phyloP scores from a whole-genome alignment of 345 rosid genomes.

The Rubroshorea leprosula region DNA sequence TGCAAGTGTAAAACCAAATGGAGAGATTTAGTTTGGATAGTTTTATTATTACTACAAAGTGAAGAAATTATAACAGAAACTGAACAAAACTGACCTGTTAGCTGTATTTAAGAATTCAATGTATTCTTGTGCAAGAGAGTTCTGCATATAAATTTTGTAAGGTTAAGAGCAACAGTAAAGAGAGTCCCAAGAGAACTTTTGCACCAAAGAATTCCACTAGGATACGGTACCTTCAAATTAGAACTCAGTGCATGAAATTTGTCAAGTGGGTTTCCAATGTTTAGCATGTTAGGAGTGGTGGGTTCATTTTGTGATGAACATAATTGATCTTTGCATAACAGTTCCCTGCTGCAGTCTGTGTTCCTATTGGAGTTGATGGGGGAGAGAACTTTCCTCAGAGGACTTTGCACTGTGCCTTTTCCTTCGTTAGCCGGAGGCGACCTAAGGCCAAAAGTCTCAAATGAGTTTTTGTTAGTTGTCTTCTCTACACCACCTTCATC shows the following conservation, averaged over 20 bases:
- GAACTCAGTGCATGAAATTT: constrained; percentile 52
- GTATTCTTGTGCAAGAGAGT: constrained; percentile 52
- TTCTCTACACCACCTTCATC: constrained; percentile 24
- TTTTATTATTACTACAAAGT: constrained; percentile 9
- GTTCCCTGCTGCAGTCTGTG: constrained; percentile 19
- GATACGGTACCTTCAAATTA: constrained; percentile 50
- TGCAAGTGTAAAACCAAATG: constrained; percentile 24
- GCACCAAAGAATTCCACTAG: not conserved
- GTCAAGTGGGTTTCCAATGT: constrained; percentile 41
- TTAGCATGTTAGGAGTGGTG: constrained; percentile 45
- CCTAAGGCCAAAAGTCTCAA: not conserved
- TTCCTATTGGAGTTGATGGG: constrained; percentile 42
- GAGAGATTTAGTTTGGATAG: constrained; percentile 10
- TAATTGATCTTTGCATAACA: constrained; percentile 8
- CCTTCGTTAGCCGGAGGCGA: constrained; percentile 24
- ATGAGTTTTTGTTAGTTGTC: not conserved
- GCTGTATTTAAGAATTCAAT: constrained; percentile 65
- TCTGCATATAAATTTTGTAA: constrained; percentile 35
- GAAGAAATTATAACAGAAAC: not conserved
- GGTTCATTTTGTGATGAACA: constrained; percentile 26
- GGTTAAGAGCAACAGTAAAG: not conserved
- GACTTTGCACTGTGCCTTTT: constrained; percentile 28
- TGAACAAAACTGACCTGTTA: constrained; percentile 46
- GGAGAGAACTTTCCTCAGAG: constrained; percentile 56
- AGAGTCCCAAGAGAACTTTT: not conserved